phyloP scores from a whole-genome alignment of 768 basidiomycete genomes.

The Amanita jacksonii region DNA sequence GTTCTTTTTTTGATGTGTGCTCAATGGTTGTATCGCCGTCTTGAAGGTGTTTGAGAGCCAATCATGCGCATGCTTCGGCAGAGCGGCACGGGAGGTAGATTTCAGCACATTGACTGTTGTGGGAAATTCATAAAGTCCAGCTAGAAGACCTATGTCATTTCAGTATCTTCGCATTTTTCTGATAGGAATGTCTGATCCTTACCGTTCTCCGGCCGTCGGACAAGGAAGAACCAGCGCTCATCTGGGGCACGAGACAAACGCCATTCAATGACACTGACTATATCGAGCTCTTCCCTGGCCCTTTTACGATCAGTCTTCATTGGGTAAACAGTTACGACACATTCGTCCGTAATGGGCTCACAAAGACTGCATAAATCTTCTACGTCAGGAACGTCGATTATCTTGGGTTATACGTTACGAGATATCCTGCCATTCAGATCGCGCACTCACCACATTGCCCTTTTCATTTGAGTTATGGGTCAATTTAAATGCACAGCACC shows the following conservation, averaged over 20 bases:
- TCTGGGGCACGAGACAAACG: slow-evolving; percentile 20
- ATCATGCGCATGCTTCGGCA: slow-evolving; percentile 24
- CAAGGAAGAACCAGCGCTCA: slow-evolving; percentile 61
- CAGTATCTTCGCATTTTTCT: slow-evolving; percentile 4
- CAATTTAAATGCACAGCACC: slow-evolving; percentile 55
- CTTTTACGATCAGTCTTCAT: slow-evolving; percentile 82
- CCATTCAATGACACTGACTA: slow-evolving; percentile 87
- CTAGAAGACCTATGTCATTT: slow-evolving; percentile 61
- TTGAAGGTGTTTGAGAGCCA: slow-evolving; percentile 36
- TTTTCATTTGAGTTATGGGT: slow-evolving; percentile 5
- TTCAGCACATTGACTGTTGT: slow-evolving; percentile 45
- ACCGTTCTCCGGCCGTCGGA: slow-evolving; percentile 82
- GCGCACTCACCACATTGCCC: slow-evolving; percentile 2
- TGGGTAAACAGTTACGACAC: slow-evolving; percentile 65
- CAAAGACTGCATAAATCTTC: slow-evolving; percentile 73
- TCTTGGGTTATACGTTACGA: neutral
- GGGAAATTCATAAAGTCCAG: slow-evolving; percentile 86
- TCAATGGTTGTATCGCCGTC: neutral
- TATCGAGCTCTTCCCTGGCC: slow-evolving; percentile 73
- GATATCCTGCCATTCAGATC: neutral
- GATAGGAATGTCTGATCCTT: slow-evolving; percentile 15
- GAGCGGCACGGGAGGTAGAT: slow-evolving; percentile 30
- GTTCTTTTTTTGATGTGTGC: slow-evolving; percentile 7
- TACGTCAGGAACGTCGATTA: slow-evolving; percentile 39
- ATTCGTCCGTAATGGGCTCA: slow-evolving; percentile 35